Evolutionary conservation across 805 yeast genomes (phyloP), one percentile per base, ranked within the genome.

Genomic region (Vanderwaltozyma verrucispora): DNA sequence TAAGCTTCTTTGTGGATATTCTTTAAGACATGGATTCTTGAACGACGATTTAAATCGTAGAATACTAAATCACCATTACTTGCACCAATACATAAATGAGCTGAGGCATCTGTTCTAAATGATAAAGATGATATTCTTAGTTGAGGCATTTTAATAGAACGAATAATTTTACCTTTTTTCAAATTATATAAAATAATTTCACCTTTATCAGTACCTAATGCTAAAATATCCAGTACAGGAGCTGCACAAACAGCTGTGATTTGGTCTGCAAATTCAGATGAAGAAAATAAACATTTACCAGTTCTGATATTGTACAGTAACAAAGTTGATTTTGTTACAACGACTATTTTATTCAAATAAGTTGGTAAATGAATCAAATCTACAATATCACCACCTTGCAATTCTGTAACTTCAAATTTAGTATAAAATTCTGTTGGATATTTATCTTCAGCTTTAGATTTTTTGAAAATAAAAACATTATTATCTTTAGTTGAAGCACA

Each of bases 51-150:
- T 48, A 92, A 64, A 59, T 92, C 96, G 52, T 84, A 87, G 59
- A 92, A 87, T 49, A 76, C 75, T 33, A 92, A 60, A 54, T 86
- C 95, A 39, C 98, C 98, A 35, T 72, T 72, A 17, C 72, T 69
- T 33, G 84, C 71, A 11, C 89, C 92, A 14, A 82, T 77, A 12
- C 84, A 94, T 34, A 88, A 48, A 60, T 88, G 94, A 4, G 94
- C 69, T 2, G 80, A 70, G 0, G 94, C 94, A 57, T 92, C 98
- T 2, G 95, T 84, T 61, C 97, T 72, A 65, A 94, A 89, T 1
- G 96, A 81, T 16, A 89, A 48, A 0, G 94, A 68, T 0, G 70
- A 57, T 13, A 73, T 56, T 13, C 69, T 55, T 37, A 65, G 63
- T n/a, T 55, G 47, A 17, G 69, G 56, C 3, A 65, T 57, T 30